Conservation (phyloP, 108 stramenopile species). For the Skeletonema menzelii region DNA sequence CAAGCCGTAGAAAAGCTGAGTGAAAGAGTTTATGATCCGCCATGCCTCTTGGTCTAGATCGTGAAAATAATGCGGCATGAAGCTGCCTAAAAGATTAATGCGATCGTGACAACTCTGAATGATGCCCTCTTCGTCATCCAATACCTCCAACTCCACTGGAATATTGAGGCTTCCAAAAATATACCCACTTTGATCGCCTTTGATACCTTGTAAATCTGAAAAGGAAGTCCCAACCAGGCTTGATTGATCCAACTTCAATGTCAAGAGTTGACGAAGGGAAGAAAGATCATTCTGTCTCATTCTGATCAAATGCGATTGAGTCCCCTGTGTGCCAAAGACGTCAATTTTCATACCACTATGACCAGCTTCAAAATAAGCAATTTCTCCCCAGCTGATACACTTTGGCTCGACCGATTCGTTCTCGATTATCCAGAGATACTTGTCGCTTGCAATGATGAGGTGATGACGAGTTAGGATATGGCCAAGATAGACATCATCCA, state of each 20-base stretch:
- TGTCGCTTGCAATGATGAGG: slow-evolving; percentile 74
- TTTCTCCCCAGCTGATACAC: slow-evolving; percentile 76
- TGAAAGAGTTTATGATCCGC: slow-evolving; percentile 66
- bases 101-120: slow-evolving; percentile 70
- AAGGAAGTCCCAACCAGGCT: slow-evolving; percentile 48
- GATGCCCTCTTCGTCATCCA: slow-evolving; percentile 63
- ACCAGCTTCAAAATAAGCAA: slow-evolving; percentile 61
- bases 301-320: slow-evolving; percentile 63
- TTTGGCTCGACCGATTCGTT: slow-evolving; percentile 58
- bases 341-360: slow-evolving; percentile 52
- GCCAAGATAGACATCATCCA: slow-evolving; percentile 73
- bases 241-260: slow-evolving; percentile 64
- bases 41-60: slow-evolving; percentile 78
- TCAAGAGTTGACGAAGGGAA: slow-evolving; percentile 50
- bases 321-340: slow-evolving; percentile 64
- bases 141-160: slow-evolving; percentile 27
- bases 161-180: slow-evolving; percentile 77
- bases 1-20: slow-evolving; percentile 72
- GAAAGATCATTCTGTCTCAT: slow-evolving; percentile 41
- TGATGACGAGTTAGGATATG: slow-evolving; percentile 69
- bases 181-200: slow-evolving; percentile 49
- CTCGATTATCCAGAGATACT: slow-evolving; percentile 73
- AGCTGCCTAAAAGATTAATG: slow-evolving; percentile 61
- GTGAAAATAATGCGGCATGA: slow-evolving; percentile 50
- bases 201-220: slow-evolving; percentile 68